Conservation (phyloP, 768 basidiomycete genomes). For the Amanita polypyramis region DNA sequence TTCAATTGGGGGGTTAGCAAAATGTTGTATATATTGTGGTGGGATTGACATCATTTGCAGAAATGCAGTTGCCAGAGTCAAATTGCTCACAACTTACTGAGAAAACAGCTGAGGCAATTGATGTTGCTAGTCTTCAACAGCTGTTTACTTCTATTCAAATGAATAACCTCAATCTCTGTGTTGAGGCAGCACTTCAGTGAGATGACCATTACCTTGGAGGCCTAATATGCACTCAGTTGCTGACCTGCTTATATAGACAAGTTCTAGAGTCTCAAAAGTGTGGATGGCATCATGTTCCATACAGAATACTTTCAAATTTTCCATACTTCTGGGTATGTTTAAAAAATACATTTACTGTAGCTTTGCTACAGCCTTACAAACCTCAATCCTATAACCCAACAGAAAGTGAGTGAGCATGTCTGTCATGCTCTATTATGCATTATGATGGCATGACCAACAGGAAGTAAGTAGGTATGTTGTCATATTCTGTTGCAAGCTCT, state of each 20-base stretch:
- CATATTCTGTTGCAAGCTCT: neutral
- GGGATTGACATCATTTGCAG: slow-evolving; percentile 3
- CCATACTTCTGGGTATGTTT: neutral
- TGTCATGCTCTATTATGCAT: neutral
- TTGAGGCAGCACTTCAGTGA: slow-evolving; percentile 8
- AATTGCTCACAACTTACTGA: slow-evolving; percentile 13
- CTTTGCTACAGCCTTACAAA: neutral
- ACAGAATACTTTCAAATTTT: neutral
- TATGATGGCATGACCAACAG: neutral
- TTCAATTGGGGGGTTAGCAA: neutral
- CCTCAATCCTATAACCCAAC: neutral
- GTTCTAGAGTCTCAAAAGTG: neutral
- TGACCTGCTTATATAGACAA: too few relatives aligned
- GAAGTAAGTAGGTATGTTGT: neutral
- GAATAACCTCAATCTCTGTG: too few relatives aligned
- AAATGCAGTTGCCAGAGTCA: slow-evolving; percentile 11
- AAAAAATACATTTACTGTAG: neutral
- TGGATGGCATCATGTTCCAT: neutral
- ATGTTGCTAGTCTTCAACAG: slow-evolving; percentile 10
- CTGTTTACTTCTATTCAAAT: slow-evolving; percentile 16
- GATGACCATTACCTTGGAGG: neutral
- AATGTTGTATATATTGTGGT: too few relatives aligned
- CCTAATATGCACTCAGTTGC: too few relatives aligned
- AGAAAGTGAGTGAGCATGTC: neutral
- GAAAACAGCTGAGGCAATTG: slow-evolving; percentile 10